Percentiles rank a stretch among this genome's conserved stretches.
phyloP scores from a whole-genome alignment of 2,329 filamentous ascomycete species.

The Drechslerella coelobrocha region DNA sequence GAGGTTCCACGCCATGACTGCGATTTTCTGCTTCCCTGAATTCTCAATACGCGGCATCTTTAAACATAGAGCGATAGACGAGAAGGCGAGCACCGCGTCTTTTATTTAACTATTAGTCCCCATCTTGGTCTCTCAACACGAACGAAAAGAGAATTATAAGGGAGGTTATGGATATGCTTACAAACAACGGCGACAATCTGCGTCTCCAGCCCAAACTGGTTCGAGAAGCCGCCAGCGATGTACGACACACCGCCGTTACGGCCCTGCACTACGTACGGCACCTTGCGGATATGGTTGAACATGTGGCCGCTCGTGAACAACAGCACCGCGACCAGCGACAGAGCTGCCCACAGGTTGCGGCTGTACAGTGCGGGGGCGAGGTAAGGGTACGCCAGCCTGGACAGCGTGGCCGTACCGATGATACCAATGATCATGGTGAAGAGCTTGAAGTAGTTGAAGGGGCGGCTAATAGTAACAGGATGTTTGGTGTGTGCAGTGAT shows the following conservation, averaged over 20 bases:
- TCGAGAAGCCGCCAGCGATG: conserved; percentile 90
- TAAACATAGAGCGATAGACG: conserved; percentile 85
- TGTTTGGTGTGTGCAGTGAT: conserved; percentile 78
- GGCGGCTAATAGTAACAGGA: conserved; percentile 78
- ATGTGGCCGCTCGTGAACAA: conserved; percentile 96
- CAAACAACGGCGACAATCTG: conserved; percentile 93
- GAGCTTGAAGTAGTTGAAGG: conserved; percentile 84
- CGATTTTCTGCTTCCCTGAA: conserved; percentile 76
- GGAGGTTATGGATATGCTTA: conserved; percentile 68
- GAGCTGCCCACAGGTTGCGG: conserved; percentile 89
- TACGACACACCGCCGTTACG: conserved; percentile 86
- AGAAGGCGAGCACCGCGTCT: conserved; percentile 85
- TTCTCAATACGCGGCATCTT: conserved; percentile 91
- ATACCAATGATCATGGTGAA: conserved; percentile 71
- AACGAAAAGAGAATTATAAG: conserved; percentile 16
- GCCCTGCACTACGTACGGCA: conserved; percentile 87
- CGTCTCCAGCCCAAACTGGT: conserved; percentile 90
- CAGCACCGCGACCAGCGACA: conserved; percentile 86
- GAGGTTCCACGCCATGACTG: conserved; percentile 78
- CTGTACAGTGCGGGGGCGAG: conserved; percentile 81
- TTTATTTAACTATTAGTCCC: conserved; percentile 32
- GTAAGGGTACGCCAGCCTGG: conserved; percentile 77
- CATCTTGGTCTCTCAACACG: conserved; percentile 13
- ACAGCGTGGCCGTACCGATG: conserved; percentile 72
- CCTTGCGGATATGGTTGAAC: conserved; percentile 98